Evolutionary conservation across 108 stramenopile species (phyloP), one percentile per base, ranked within the genome.

Genomic region (Pseudonitzschia multiseries): DNA sequence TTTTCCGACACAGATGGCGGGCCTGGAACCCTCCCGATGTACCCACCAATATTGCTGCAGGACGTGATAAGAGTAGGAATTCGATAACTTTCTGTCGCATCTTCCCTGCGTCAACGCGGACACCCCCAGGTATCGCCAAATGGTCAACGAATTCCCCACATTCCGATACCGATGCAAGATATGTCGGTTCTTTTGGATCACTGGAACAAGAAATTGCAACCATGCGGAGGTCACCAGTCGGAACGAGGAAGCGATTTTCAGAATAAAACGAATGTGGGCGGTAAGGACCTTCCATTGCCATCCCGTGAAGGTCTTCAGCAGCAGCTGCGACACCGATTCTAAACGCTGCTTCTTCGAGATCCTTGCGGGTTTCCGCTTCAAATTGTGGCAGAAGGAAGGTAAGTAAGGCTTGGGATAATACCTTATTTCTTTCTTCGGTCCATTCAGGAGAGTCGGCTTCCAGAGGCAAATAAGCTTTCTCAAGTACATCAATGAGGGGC

Each of bases 201-300:
- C 86, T 74, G 0, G 91, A 72, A 64, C 81, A 79, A 57, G 87
- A 92, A 41, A 92, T 80, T 43, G 89, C 94, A 28, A 95, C 94
- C 61, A 95, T 89, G 4, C 86, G 81, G 42, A 92, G 79, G 56
- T 95, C 91, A n/a, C 86, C 89, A 13, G 92, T 93, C 13, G 88
- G 90, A 46, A 85, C 72, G 20, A 93, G 70, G 72, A 92, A 92
- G 28, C 90, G 84, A 81, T 90, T 93, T 65, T 90, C 89, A 26
- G 74, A 65, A 42, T 86, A 84, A 17, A 84, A 51, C 59, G 89
- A 69, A 50, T 82, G 78, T n/a, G 92, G 92, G 36, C 90, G 88
- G 70, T 91, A 87, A 18, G 95, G 95, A 36, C 95, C 95, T 75
- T 90, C 91, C 89, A 96, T 92, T 53, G 95, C 92, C 88, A 96